Percentiles rank a stretch among this genome's conserved stretches.
phyloP scores from a whole-genome alignment of 331 rosid species.

The Quercus lobata region DNA sequence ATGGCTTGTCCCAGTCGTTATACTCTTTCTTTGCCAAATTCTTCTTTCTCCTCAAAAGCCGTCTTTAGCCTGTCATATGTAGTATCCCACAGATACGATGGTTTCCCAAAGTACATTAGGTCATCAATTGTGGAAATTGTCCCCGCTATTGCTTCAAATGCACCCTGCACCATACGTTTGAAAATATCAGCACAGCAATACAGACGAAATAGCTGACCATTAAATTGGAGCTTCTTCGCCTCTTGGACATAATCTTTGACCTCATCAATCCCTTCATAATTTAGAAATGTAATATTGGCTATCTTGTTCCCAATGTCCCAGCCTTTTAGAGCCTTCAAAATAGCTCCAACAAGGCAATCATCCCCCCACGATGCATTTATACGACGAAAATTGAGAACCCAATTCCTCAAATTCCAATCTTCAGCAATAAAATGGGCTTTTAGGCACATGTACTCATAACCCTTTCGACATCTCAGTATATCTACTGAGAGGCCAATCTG shows the following conservation, averaged over 20 bases:
- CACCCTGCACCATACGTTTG: constrained; percentile 3
- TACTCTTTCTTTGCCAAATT: neutral
- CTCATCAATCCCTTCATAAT: too few species aligned
- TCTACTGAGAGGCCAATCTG: too few species aligned
- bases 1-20: neutral
- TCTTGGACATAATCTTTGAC: too few species aligned
- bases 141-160: neutral
- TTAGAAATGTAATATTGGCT: too few species aligned
- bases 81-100: neutral
- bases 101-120: neutral
- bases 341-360: neutral
- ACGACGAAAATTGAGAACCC: neutral
- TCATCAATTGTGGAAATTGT: neutral
- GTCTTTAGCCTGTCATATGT: neutral
- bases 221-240: too few species aligned
- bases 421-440: constrained; percentile 13
- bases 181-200: constrained; percentile 12
- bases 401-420: constrained; percentile 4
- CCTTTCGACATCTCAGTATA: neutral
- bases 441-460: constrained; percentile 10
- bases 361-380: neutral
- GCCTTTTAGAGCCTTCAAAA: neutral
- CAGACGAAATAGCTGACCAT: neutral
- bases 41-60: constrained; percentile 1
- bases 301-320: constrained; percentile 5